Evolutionary conservation across 768 basidiomycete genomes (phyloP), one percentile per base, ranked within the genome.

Genomic region (Boletales sp.): DNA sequence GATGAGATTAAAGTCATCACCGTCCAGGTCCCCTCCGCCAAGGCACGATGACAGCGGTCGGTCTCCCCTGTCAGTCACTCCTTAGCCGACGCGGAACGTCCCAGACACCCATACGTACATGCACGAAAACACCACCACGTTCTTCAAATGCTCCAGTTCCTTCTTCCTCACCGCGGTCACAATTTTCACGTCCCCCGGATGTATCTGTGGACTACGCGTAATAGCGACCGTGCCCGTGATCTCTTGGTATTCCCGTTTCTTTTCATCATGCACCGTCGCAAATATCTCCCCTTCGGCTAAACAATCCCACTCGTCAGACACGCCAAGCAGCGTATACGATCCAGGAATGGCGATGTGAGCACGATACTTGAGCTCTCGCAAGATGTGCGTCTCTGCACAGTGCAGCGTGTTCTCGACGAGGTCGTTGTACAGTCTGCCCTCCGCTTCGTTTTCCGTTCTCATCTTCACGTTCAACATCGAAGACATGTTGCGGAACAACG

Each of bases 11-110:
- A 76, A 80, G 18, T 75, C 72, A 46, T 79, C 78, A 5, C 78
- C 79, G 54, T 80, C 79, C 41, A 80, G 62, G 61, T 80, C 79
- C 8, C 80, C 80, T 19, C 79, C 80, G 25, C 78, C 78, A 14
- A 81, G 71, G 51, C 69, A 71, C 11, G 74, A 75, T 1, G 78
- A 72, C 12, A 81, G 52, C 15, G 75, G 63, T 46, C 78, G 70
- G 34, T 66, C 34, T 9, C 78, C 78, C 68, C 72, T 74, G 42
- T 18, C 48, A 37, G 48, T 35, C 21, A 19, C 30, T 17, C 32
- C 1, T 43, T 38, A 63, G 49, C 48, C 44, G 39, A 44, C 44
- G 2, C 44, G 39, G 44, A 31, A 3, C 31, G 30, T n/a, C 3
- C 30, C 41, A 42, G n/a, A 13, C 19, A 6, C 18, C 15, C 10